Base-by-base conservation (phyloP, 768 basidiomycete genomes). In the Suillus variegatus region DNA sequence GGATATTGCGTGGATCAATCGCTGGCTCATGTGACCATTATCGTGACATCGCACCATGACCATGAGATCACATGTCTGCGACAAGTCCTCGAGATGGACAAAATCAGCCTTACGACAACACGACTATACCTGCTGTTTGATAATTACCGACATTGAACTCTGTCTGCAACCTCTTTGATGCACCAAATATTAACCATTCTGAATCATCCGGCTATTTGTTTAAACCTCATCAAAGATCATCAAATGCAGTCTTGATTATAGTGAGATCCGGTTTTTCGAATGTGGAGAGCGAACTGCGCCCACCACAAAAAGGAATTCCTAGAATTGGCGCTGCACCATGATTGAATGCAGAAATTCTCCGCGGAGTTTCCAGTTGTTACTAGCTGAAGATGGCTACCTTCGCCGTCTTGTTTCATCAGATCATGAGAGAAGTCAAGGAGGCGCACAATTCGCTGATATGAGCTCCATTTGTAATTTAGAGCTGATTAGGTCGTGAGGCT, bases 151-250 rank as follows among this genome's bases (percentile, higher is more conserved):
- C 89, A 87, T 89, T 89, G 71, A 91, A 84, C 77, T 91, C 90
- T 51, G 86, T 91, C 89, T 35, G 88, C 90, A 8, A 86, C 87
- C 79, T 92, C 89, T 76, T 91, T 91, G 60, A 81, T 85, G 66
- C 77, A 78, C 61, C 90, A 89, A 61, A 89, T 88, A 76, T 92
- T 90, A 41, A 88, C 81, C 77, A 91, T 85, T 60, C 84, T 75
- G 72, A 90, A 91, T 52, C 87, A 82, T 66, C 86, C 85, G 12
- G 84, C 78, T 7, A 88, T 86, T 74, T 88, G 85, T 73, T 89
- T 90, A 71, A 91, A 90, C 8, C 90, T 90, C 58, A 82, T 74
- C 62, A 87, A 75, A 71, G 90, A 22, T 87, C 86, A 2, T 88
- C 86, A 66, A 90, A 85, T 58, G 78, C 80, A 54, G 70, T 64